Conservation (phyloP, 169 alveolate species). For the Ichthyophthirius multifiliis region DNA sequence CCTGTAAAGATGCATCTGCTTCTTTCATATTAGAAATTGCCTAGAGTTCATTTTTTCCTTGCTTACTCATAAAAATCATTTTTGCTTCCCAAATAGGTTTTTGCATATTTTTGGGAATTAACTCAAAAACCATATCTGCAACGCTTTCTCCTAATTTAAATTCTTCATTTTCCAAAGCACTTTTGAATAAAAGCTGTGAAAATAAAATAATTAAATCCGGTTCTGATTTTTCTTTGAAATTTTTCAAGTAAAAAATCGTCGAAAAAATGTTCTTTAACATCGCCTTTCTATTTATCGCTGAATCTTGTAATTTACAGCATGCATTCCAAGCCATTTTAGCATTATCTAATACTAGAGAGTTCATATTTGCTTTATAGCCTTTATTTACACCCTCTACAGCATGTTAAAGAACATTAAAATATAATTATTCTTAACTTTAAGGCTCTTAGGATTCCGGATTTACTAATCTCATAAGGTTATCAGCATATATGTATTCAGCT, state of each 20-base stretch:
- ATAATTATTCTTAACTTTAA: constrained; percentile 66
- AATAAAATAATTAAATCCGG: constrained; percentile 78
- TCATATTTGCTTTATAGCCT: constrained; percentile 72
- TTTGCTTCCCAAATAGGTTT: constrained; percentile 84
- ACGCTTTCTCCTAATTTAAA: constrained; percentile 81
- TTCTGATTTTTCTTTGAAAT: constrained; percentile 69
- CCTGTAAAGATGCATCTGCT: constrained; percentile 73
- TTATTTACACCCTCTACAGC: constrained; percentile 76
- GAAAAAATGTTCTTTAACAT: constrained; percentile 62
- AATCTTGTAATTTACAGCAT: constrained; percentile 67
- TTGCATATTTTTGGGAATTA: constrained; percentile 73
- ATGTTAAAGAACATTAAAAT: constrained; percentile 65
- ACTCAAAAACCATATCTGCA: constrained; percentile 74
- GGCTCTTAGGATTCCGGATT: constrained; percentile 79
- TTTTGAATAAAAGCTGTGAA: constrained; percentile 65
- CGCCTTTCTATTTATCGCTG: constrained; percentile 72
- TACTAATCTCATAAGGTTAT: constrained; percentile 70
- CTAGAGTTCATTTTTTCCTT: constrained; percentile 79
- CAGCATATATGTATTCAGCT: constrained; percentile 78
- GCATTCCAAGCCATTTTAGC: constrained; percentile 79
- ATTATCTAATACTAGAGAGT: constrained; percentile 70
- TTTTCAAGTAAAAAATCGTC: constrained; percentile 58
- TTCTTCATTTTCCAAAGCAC: constrained; percentile 77
- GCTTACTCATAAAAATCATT: constrained; percentile 75
- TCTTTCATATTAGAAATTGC: constrained; percentile 83